These are phyloP conservation scores for Austroboletus festivus DNA, from an alignment of 768 basidiomycete genomes.

Conservation along the genomic window DNA sequence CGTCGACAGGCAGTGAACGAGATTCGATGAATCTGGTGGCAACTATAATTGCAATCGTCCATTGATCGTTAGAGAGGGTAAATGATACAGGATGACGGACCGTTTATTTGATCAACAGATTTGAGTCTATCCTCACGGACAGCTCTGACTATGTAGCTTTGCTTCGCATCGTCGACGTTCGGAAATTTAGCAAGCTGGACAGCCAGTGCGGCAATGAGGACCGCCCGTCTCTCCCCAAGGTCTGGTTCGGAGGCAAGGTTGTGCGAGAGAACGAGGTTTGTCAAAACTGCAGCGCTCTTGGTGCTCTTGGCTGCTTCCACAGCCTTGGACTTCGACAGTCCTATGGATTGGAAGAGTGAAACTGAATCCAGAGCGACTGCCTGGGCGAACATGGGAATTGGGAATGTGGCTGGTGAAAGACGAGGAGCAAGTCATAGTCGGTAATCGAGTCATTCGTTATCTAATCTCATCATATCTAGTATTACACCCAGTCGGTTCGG, in stretches of 20 bases:
- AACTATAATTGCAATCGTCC: conserved; percentile 10
- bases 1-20: conserved; percentile 59
- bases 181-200: conserved; percentile 55
- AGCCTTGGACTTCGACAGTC: conserved; percentile 73
- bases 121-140: conserved; percentile 74
- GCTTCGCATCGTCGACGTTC: conserved; percentile 48
- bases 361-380: conserved; percentile 10
- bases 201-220: conserved; percentile 65
- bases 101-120: conserved; percentile 81
- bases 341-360: conserved; percentile 70
- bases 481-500: conserved; percentile 21
- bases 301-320: conserved; percentile 77
- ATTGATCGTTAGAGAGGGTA: background rate
- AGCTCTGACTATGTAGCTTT: conserved; percentile 59
- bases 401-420: conserved; percentile 1
- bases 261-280: conserved; percentile 62
- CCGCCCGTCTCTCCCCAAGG: conserved; percentile 76
- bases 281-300: conserved; percentile 70
- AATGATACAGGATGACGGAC: conserved; percentile 41
- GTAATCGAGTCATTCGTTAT: conserved; percentile 19
- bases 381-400: conserved; percentile 14
- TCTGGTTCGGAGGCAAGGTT: conserved; percentile 35
- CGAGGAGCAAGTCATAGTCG: background rate
- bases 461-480: conserved; percentile 27
- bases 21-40: conserved; percentile 73